These are phyloP conservation scores for Coleophoma eucalyptorum DNA, from an alignment of 2,329 filamentous ascomycete genomes.

Conservation along the genomic window DNA sequence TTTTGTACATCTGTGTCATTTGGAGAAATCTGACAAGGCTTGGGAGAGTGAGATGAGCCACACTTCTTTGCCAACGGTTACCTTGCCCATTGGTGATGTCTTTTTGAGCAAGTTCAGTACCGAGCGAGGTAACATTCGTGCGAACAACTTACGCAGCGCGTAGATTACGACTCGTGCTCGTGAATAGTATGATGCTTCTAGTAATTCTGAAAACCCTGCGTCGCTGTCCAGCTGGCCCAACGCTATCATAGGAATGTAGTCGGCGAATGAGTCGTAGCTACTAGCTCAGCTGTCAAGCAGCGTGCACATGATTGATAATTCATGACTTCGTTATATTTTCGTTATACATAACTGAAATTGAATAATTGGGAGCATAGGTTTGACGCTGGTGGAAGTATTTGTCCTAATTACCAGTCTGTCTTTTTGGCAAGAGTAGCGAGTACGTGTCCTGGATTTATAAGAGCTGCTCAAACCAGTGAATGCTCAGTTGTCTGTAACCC, in stretches of 20 bases:
- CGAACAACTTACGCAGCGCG: conserved; percentile 2
- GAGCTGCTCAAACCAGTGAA: too few relatives aligned
- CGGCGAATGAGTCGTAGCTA: not conserved
- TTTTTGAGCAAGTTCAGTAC: conserved; percentile 1
- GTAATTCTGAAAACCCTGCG: conserved; percentile 3
- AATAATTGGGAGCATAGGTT: too few relatives aligned
- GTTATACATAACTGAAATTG: too few relatives aligned
- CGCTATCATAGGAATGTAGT: conserved; percentile 5
- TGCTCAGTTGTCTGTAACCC: too few relatives aligned
- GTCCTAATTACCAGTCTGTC: too few relatives aligned
- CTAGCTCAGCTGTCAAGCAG: too few relatives aligned
- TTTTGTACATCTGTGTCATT: conserved; percentile 3
- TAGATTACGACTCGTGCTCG: conserved; percentile 10
- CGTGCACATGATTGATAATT: too few relatives aligned
- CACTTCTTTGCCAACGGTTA: conserved; percentile 12
- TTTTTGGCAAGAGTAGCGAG: too few relatives aligned
- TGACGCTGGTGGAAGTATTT: too few relatives aligned
- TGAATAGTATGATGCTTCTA: conserved; percentile 6
- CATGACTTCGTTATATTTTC: too few relatives aligned
- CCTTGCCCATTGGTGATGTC: conserved; percentile 3
- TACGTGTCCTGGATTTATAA: too few relatives aligned
- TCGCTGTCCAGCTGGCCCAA: conserved; percentile 6
- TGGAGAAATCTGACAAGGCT: conserved; percentile 3
- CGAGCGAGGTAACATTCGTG: conserved; percentile 1
- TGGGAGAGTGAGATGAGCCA: conserved; percentile 5